These are phyloP conservation scores for Spiromastix sp. DNA, from an alignment of 2,329 filamentous ascomycete species.

Conservation along the genomic window DNA sequence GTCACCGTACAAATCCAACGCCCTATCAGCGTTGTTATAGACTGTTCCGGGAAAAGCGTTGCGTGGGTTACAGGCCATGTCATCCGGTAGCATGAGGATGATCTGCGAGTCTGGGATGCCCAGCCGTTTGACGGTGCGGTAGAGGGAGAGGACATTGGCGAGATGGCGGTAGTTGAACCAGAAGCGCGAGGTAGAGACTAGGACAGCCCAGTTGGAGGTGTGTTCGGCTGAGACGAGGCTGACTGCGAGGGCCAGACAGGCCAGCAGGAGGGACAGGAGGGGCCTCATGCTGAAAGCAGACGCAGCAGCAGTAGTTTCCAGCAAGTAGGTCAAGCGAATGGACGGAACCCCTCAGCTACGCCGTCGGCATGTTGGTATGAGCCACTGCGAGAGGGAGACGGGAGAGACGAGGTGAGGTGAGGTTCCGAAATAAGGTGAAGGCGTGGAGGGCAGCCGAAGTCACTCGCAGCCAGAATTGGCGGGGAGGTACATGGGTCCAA, in stretches of 20 bases:
- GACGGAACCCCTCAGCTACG: no score
- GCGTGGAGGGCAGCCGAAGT: no score
- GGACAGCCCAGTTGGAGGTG: conserved; percentile 97
- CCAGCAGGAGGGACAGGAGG: conserved; percentile 15
- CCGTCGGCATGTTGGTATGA: no score
- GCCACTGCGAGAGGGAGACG: no score
- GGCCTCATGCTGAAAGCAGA: conserved; percentile 15
- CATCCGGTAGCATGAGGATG: conserved; percentile 98
- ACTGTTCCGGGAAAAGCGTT: conserved; percentile 97
- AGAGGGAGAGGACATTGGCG: conserved; percentile 92
- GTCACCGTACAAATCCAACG: conserved; percentile 92
- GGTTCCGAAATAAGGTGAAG: no score
- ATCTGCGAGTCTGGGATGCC: conserved; percentile 98
- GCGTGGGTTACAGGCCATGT: conserved; percentile 98
- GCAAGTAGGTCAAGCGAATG: no score
- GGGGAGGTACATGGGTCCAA: no score
- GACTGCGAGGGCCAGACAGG: conserved; percentile 6
- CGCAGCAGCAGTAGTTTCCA: no score
- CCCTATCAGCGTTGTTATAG: conserved; percentile 95
- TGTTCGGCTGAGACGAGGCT: conserved; percentile 40
- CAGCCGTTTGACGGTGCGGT: conserved; percentile 93
- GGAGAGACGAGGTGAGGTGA: no score
- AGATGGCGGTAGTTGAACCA: conserved; percentile 99
- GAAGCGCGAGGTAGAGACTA: conserved; percentile 97
- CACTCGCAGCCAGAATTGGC: no score